These are phyloP conservation scores for Fusarium paranaense DNA, from an alignment of 2,329 filamentous ascomycete species.

Conservation along the genomic window DNA sequence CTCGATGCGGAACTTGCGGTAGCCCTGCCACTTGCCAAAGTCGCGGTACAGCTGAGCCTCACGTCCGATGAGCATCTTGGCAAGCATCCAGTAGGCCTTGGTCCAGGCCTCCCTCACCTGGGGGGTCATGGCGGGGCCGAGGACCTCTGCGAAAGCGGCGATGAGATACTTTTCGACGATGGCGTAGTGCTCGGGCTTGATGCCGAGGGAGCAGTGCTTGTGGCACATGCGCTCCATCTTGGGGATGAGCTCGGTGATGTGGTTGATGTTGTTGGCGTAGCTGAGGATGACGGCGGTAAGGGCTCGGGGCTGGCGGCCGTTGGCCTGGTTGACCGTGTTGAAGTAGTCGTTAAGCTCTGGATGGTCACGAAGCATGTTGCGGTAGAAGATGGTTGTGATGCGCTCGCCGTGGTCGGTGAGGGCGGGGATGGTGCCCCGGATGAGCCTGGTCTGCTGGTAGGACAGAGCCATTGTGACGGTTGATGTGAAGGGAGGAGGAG, in stretches of 20 bases:
- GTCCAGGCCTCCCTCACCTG: conserved; percentile 76
- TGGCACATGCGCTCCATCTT: conserved; percentile 71
- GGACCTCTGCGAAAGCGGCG: conserved; percentile 73
- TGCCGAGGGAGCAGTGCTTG: conserved; percentile 78
- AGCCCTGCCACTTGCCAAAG: conserved; percentile 72
- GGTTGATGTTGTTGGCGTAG: conserved; percentile 78
- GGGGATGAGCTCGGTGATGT: conserved; percentile 65
- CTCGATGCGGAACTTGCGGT: conserved; percentile 74
- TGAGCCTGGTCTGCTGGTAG: conserved; percentile 69
- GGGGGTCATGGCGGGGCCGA: conserved; percentile 73
- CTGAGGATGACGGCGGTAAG: conserved; percentile 66
- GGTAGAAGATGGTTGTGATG: conserved; percentile 80
- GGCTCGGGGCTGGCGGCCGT: conserved; percentile 50
- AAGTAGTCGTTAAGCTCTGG: conserved; percentile 77
- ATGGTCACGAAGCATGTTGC: conserved; percentile 72
- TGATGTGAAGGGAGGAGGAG: background rate
- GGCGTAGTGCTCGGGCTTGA: conserved; percentile 76
- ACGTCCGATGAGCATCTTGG: conserved; percentile 76
- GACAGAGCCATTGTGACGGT: conserved; percentile 54
- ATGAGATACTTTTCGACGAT: conserved; percentile 78
- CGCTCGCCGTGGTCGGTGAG: conserved; percentile 74
- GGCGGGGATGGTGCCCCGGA: conserved; percentile 78
- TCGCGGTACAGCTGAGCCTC: conserved; percentile 73
- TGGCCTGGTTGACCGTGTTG: conserved; percentile 61
- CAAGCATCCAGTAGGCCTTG: conserved; percentile 79